A percentile compares a stretch with the other conserved stretches of the same genome.
Conservation (phyloP, 192 early-diverging fungal species). For the Mortierella antarctica region DNA sequence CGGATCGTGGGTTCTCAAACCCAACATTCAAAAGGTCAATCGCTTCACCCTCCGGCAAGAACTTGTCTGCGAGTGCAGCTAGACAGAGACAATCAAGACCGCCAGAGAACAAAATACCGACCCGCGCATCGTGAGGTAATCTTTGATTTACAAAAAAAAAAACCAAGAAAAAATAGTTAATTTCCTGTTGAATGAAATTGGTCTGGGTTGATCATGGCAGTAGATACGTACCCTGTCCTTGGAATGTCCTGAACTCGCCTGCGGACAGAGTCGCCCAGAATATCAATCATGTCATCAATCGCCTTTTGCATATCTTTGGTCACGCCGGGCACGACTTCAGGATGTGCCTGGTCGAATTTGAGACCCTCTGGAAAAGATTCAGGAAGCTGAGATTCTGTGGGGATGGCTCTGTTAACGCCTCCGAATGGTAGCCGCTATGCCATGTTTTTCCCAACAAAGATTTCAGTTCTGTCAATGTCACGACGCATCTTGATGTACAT, state of each 20-base stretch:
- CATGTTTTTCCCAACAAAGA: not conserved
- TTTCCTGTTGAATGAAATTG: not conserved
- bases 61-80: slow-evolving; percentile 81
- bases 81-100: slow-evolving; percentile 94
- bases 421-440: slow-evolving; percentile 59
- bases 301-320: slow-evolving; percentile 53
- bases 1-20: slow-evolving; percentile 90
- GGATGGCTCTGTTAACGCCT: slow-evolving; percentile 52
- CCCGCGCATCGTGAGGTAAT: slow-evolving; percentile 55
- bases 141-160: slow-evolving; percentile 1
- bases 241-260: slow-evolving; percentile 63
- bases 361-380: slow-evolving; percentile 32
- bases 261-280: slow-evolving; percentile 60
- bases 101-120: slow-evolving; percentile 92
- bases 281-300: slow-evolving; percentile 46
- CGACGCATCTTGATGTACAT: too few relatives aligned
- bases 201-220: not conserved
- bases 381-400: slow-evolving; percentile 33
- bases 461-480: not conserved
- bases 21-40: slow-evolving; percentile 96
- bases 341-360: slow-evolving; percentile 29
- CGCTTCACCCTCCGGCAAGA: slow-evolving; percentile 76
- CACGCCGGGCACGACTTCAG: slow-evolving; percentile 43
- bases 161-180: not conserved
- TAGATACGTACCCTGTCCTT: slow-evolving; percentile 43